These are phyloP conservation scores for Diaporthe capsici DNA, from an alignment of 2,329 filamentous ascomycete genomes.

Conservation along the genomic window DNA sequence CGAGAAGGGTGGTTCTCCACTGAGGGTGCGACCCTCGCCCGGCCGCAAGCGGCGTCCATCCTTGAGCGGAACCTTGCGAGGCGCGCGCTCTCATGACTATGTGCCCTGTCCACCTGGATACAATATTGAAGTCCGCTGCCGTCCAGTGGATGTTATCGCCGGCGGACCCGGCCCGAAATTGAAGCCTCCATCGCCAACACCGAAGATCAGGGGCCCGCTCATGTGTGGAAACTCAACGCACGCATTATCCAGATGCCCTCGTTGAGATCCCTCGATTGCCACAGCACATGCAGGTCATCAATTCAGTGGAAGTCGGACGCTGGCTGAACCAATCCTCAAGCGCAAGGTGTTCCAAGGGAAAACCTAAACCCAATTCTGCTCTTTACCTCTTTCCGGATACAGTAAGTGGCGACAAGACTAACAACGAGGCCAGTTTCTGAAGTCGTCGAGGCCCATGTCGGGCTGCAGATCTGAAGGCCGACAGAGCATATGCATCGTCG, in stretches of 20 bases:
- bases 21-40: background rate
- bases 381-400: background rate
- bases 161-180: background rate
- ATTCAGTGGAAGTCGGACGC: background rate
- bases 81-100: slow-evolving; percentile 30
- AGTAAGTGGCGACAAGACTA: slow-evolving; percentile 12
- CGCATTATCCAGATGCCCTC: background rate
- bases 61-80: slow-evolving; percentile 21
- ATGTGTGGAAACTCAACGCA: background rate
- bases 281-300: background rate
- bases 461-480: slow-evolving; percentile 2
- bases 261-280: background rate
- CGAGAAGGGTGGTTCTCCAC: slow-evolving; percentile 5
- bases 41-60: slow-evolving; percentile 11
- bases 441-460: background rate
- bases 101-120: background rate
- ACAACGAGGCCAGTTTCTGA: background rate
- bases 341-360: slow-evolving; percentile 14
- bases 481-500: background rate
- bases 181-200: slow-evolving; percentile 1
- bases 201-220: background rate
- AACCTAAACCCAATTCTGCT: slow-evolving; percentile 5
- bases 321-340: slow-evolving; percentile 1
- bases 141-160: background rate
- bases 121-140: background rate